These are phyloP conservation scores for Paragyromitra xinjiangensis DNA, from an alignment of 495 filamentous ascomycete genomes.

Conservation along the genomic window DNA sequence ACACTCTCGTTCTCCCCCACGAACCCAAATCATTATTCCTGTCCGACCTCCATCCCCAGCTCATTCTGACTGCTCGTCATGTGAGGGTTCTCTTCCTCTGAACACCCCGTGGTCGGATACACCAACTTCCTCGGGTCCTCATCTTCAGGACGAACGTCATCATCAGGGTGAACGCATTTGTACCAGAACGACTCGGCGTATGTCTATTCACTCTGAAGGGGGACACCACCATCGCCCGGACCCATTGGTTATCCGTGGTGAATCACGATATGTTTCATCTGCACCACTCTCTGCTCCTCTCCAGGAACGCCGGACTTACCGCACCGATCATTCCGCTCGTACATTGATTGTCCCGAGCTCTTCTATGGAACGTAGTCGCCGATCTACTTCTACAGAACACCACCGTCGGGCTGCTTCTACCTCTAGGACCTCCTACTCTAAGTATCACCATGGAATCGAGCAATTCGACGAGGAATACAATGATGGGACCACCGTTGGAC, in stretches of 20 bases:
- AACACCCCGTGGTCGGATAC: conserved; percentile 55
- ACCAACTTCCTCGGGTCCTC: conserved; percentile 25
- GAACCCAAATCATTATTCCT: conserved; percentile 37
- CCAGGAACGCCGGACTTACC: conserved; percentile 16
- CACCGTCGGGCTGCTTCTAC: conserved; percentile 31
- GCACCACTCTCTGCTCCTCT: conserved; percentile 39
- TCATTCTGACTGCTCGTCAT: conserved; percentile 51
- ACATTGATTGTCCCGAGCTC: conserved; percentile 52
- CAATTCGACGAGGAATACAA: conserved; percentile 33
- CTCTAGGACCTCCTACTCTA: conserved; percentile 42
- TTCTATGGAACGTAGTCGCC: conserved; percentile 35
- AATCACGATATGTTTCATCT: conserved; percentile 6
- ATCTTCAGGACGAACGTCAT: conserved; percentile 23
- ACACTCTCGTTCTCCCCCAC: conserved; percentile 24
- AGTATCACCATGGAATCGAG: conserved; percentile 46
- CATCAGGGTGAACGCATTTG: conserved; percentile 1
- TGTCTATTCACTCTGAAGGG: conserved; percentile 47
- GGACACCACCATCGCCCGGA: conserved; percentile 8
- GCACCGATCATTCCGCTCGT: conserved; percentile 5
- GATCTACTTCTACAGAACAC: conserved; percentile 25
- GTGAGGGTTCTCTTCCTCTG: conserved; percentile 52
- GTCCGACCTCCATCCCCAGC: conserved; percentile 44
- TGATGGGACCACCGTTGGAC: conserved; percentile 21
- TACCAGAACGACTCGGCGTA: conserved; percentile 29
- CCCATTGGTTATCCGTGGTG: conserved; percentile 29